Base-by-base conservation (phyloP, 2,329 filamentous ascomycete genomes). In the Myriangium duriaei region DNA sequence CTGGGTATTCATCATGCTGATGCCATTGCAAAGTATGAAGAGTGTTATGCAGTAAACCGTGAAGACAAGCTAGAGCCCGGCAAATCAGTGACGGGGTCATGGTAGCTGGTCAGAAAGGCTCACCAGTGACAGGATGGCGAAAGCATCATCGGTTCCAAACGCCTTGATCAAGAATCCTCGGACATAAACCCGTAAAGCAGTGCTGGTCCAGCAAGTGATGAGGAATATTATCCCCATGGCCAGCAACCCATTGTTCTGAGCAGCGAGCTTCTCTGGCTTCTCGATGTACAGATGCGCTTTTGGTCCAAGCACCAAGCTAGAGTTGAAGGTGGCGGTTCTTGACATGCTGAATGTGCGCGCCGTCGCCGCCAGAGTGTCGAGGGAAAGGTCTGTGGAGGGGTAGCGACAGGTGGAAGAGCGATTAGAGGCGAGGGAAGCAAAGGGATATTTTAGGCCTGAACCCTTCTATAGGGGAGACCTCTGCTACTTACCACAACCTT, bases 121-220 rank as follows among this genome's bases (percentile, higher is more conserved):
- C 48, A 63, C 60, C 21, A 52, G 49, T 4, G 62, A 55, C 11
- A 63, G 34, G 3, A 63, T 42, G 47, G 64, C 60, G 3, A 54
- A 51, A 9, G 47, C 50, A 46, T 67, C 63, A 37, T 67, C 63
- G 56, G 58, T 62, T 2, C 62, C 62, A 36, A 64, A 59, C 35
- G 49, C 58, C 12, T 51, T 47, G 18, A 61, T 59, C 24, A 64
- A 44, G 19, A 46, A 49, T 1, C 52, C 52, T 21, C 62, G 55
- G 11, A 62, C 62, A 51, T 56, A 64, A 33, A 59, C 48, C 18
- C 62, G 51, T 12, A 16, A 9, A 14, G n/a, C 32, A 16, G 16
- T 16, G 11, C 11, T 14, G 4, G 16, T 15, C 10, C n/a, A 15
- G 15, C 32, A 16, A 9, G 16, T n/a, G 32, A 34, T 10, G 5